Percentiles rank a stretch among this genome's conserved stretches.
Evolutionary conservation across 192 early-diverging fungal species (phyloP).

Genomic region (Entomortierella chlamydospora): DNA sequence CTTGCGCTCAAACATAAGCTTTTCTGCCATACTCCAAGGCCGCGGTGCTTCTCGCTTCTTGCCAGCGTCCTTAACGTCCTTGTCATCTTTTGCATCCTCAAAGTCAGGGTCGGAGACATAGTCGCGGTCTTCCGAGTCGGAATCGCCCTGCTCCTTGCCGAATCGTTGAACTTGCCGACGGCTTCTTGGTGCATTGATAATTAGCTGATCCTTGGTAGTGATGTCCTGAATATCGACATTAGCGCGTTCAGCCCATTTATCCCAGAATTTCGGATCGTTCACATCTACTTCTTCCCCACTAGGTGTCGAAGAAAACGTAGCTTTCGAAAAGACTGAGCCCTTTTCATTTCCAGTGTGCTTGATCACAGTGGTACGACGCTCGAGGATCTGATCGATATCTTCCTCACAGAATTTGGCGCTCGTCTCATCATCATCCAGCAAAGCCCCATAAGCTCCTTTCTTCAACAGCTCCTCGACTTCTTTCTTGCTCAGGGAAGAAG

Average conservation of each 20-base stretch:
- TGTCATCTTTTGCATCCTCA: conserved; percentile 50
- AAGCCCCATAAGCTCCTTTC: conserved; percentile 91
- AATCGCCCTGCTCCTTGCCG: conserved; percentile 52
- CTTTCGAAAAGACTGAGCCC: conserved; percentile 89
- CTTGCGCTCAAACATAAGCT: conserved; percentile 66
- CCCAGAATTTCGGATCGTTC: conserved; percentile 91
- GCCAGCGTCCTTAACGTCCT: conserved; percentile 20
- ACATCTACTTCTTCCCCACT: conserved; percentile 72
- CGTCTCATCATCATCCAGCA: conserved; percentile 84
- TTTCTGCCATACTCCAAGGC: conserved; percentile 67
- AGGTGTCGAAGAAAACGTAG: conserved; percentile 70
- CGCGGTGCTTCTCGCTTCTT: conserved; percentile 55
- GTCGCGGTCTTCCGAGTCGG: conserved; percentile 57
- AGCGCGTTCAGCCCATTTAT: conserved; percentile 85
- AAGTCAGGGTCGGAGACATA: conserved; percentile 62
- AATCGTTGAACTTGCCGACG: conserved; percentile 71
- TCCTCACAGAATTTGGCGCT: conserved; percentile 86
- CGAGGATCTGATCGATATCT: conserved; percentile 90
- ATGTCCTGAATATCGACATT: conserved; percentile 72
- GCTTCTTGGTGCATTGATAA: conserved; percentile 74
- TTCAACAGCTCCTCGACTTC: conserved; percentile 89
- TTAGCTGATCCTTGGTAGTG: conserved; percentile 67
- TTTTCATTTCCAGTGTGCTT: conserved; percentile 75
- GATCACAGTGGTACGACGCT: conserved; percentile 82
- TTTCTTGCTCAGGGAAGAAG: conserved; percentile 73